These are phyloP conservation scores for Cochlearia excelsa DNA, from an alignment of 345 rosid species.

Conservation along the genomic window DNA sequence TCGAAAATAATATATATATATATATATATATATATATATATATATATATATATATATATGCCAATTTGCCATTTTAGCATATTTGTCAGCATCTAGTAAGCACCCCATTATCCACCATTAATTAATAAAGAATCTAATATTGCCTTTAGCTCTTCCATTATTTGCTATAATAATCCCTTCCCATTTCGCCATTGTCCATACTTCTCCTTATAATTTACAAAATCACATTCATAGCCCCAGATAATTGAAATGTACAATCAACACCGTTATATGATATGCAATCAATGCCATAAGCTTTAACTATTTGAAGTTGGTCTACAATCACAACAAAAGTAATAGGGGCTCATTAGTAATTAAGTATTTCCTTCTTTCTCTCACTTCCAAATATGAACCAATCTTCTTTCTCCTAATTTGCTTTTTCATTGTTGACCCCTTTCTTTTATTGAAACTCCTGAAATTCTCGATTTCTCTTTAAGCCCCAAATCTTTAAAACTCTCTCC, in stretches of 20 bases:
- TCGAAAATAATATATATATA: too few species aligned
- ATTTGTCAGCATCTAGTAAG: slow-evolving; percentile 29
- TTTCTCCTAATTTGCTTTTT: slow-evolving; percentile 16
- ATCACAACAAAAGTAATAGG: background rate
- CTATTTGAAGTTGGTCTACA: too few species aligned
- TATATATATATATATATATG: background rate
- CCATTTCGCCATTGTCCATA: background rate
- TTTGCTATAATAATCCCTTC: slow-evolving; percentile 1
- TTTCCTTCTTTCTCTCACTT: slow-evolving; percentile 8
- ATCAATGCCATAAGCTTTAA: too few species aligned
- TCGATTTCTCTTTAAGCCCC: slow-evolving; percentile 3
- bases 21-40: slow-evolving; percentile 6
- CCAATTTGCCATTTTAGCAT: slow-evolving; percentile 20
- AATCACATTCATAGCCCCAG: slow-evolving; percentile 3
- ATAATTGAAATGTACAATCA: background rate
- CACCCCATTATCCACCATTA: slow-evolving; percentile 27
- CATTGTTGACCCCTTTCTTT: slow-evolving; percentile 25
- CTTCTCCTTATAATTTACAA: background rate
- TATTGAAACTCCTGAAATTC: slow-evolving; percentile 26
- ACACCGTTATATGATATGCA: too few species aligned
- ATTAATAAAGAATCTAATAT: slow-evolving; percentile 15
- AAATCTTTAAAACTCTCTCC: background rate
- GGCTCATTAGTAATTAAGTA: background rate
- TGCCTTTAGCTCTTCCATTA: slow-evolving; percentile 12
- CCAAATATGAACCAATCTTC: slow-evolving; percentile 32